A percentile compares a stretch with the other conserved stretches of the same genome.
phyloP scores from a whole-genome alignment of 129 eudicot species.

The Mikania micrantha region DNA sequence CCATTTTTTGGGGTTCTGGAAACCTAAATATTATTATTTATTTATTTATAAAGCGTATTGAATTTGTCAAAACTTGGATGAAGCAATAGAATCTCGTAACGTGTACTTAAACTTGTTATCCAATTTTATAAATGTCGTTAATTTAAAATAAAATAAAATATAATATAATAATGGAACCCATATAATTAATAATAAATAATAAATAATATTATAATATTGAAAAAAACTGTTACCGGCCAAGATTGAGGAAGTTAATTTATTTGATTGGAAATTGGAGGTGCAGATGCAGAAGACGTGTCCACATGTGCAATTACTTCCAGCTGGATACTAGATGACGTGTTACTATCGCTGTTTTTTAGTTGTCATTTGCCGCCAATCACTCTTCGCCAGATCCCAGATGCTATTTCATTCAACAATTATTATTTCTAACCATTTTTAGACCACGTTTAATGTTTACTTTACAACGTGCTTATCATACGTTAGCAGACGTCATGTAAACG shows the following conservation, averaged over 20 bases:
- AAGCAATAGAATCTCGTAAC: neutral
- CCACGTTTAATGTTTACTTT: too few species aligned
- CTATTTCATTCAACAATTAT: neutral
- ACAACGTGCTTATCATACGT: too few species aligned
- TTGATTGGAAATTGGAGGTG: neutral
- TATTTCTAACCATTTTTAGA: too few species aligned
- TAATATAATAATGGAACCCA: neutral
- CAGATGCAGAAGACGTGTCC: constrained; percentile 14
- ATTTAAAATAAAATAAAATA: neutral
- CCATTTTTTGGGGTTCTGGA: neutral
- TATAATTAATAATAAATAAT: neutral
- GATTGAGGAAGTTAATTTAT: neutral
- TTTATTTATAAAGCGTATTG: neutral
- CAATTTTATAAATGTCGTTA: neutral
- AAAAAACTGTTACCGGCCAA: neutral
- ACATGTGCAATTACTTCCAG: constrained; percentile 12
- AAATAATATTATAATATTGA: neutral
- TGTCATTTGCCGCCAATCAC: constrained; percentile 5
- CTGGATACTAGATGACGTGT: neutral
- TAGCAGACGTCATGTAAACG: too few species aligned
- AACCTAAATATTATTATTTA: neutral
- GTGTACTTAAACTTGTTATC: neutral
- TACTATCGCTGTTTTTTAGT: neutral
- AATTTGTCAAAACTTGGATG: neutral
- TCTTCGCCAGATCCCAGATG: neutral